Evolutionary conservation across 169 alveolate genomes (phyloP), one percentile per base, ranked within the genome.

Genomic region (Hammondia hammondi): DNA sequence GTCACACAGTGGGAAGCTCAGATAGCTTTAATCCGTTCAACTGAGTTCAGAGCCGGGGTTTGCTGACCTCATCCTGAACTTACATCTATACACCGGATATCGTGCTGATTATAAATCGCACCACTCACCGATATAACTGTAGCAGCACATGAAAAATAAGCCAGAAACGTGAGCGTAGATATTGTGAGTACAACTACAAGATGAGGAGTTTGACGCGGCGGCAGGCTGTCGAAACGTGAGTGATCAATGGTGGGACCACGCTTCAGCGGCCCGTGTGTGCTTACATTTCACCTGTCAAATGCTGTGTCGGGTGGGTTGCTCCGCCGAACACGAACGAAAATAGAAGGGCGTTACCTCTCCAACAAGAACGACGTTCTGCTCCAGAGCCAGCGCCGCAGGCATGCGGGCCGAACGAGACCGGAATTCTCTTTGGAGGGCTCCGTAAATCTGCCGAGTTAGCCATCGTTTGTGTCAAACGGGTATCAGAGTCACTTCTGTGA

Each of bases 261-360:
- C 85, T 85, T 93, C 95, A 9, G 19, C 19, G 61, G 61, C 61
- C 43, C 37, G 21, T 9, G 29, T 21, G 24, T 45, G 82, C 95
- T 70, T 71, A 93, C 95, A 93, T 93, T 93, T 93, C 95, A 17
- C 92, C 93, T 84, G 95, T 93, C 81, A 93, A 88, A 71, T 93
- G 95, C 95, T 93, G 89, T 77, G 0, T 35, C 29, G 70, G 70
- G 46, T 35, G 37, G 37, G 35, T 45, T 37, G 29, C 37, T 39
- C 56, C 32, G 45, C 17, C n/a, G 45, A 52, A 35, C 12, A 43
- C 48, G 61, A 4, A 70, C 37, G 14, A 46, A 43, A 5, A 21
- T 10, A 17, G 39, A 48, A 12, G 14, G 9, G 32, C 27, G 81
- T 35, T 85, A 93, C 95, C 48, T 93, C 92, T 48, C 95, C 95